Evolutionary conservation across 2,329 filamentous ascomycete genomes (phyloP).

Genomic region (Parasarocladium wereldwijsianum): DNA sequence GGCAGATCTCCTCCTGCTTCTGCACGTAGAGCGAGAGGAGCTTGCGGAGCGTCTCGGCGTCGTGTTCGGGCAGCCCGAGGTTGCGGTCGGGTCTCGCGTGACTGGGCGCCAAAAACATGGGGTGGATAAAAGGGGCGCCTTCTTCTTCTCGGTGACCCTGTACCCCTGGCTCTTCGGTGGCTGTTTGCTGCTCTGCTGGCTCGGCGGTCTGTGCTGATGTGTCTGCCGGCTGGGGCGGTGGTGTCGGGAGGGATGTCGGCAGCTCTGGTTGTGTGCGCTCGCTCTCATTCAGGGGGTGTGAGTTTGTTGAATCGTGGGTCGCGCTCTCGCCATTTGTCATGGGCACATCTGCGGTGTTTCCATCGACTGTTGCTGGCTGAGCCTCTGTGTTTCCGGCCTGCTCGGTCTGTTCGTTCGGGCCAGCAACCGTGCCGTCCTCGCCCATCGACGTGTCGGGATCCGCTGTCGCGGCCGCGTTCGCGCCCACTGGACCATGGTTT

Average conservation of each 20-base stretch:
- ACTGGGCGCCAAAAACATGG: slow-evolving; percentile 54
- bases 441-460: slow-evolving; percentile 11
- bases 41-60: slow-evolving; percentile 66
- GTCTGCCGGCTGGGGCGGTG: too few relatives aligned
- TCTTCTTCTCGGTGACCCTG: too few relatives aligned
- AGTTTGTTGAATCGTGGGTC: too few relatives aligned
- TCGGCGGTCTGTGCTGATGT: too few relatives aligned
- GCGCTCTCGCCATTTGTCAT: too few relatives aligned
- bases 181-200: not conserved
- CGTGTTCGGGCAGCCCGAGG: slow-evolving; percentile 53
- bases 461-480: not conserved
- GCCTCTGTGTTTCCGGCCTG: slow-evolving; percentile 3
- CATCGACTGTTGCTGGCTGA: slow-evolving; percentile 1
- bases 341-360: slow-evolving; percentile 3
- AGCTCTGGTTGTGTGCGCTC: too few relatives aligned
- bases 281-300: too few relatives aligned
- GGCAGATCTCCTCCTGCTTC: slow-evolving; percentile 73
- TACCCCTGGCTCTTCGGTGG: slow-evolving; percentile 11
- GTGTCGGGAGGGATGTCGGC: too few relatives aligned
- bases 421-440: slow-evolving; percentile 8
- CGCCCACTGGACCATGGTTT: slow-evolving; percentile 8
- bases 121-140: slow-evolving; percentile 62
- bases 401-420: slow-evolving; percentile 2
- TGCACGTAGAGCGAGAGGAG: slow-evolving; percentile 65
- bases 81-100: slow-evolving; percentile 52